Evolutionary conservation across 2,329 filamentous ascomycete species (phyloP).

Genomic region (Epichloe hybrida): DNA sequence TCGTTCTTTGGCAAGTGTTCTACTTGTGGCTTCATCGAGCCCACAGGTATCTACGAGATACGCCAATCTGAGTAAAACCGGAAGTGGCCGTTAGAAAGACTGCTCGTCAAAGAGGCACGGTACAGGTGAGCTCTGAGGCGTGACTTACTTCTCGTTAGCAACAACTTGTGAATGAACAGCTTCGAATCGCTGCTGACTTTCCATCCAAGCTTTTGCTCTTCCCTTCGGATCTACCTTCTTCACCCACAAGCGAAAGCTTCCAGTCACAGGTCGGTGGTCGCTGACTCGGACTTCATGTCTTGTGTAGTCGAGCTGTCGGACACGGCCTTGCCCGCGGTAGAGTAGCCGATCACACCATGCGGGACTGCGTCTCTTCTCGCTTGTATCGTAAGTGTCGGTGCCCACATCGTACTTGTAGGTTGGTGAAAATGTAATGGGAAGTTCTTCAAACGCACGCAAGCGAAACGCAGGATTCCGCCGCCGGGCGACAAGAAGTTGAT

Average conservation of each 20-base stretch:
- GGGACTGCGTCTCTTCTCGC: slow-evolving; percentile 85
- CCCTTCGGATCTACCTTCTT: slow-evolving; percentile 65
- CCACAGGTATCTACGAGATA: slow-evolving; percentile 40
- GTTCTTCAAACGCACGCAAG: slow-evolving; percentile 79
- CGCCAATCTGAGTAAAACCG: slow-evolving; percentile 24
- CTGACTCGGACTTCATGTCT: slow-evolving; percentile 83
- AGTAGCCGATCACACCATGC: slow-evolving; percentile 94
- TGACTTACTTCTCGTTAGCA: slow-evolving; percentile 60
- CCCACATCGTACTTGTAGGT: slow-evolving; percentile 99
- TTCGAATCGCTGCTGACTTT: slow-evolving; percentile 62
- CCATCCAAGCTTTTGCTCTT: slow-evolving; percentile 54
- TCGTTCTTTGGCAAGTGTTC: slow-evolving; percentile 31
- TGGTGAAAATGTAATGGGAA: slow-evolving; percentile 80
- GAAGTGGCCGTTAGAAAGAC: neutral
- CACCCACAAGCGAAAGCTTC: slow-evolving; percentile 65
- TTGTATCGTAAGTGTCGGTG: slow-evolving; percentile 84
- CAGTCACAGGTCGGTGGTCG: slow-evolving; percentile 87
- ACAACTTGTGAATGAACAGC: slow-evolving; percentile 55
- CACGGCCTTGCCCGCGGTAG: slow-evolving; percentile 67
- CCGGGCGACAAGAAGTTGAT: slow-evolving; percentile 80
- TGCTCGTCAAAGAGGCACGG: neutral
- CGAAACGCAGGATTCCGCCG: slow-evolving; percentile 84
- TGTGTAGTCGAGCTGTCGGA: slow-evolving; percentile 78
- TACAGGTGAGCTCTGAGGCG: neutral
- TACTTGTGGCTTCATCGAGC: slow-evolving; percentile 39